Evolutionary conservation across 768 basidiomycete genomes (phyloP).

Genomic region (Boletus huronensis): DNA sequence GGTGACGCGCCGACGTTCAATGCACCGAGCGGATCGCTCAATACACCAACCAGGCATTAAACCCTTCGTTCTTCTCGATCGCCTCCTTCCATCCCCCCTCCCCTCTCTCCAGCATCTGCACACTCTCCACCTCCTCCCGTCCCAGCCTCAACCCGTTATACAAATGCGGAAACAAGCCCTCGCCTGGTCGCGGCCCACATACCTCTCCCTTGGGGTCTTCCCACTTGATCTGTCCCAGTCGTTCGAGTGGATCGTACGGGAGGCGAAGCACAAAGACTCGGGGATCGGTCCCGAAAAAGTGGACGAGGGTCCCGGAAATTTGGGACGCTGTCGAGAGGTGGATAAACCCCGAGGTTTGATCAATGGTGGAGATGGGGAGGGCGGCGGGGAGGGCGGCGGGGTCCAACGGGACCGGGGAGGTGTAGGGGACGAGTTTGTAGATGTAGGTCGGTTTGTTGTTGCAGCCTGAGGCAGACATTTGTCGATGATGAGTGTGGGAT

Average conservation of each 20-base stretch:
- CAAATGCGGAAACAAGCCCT: constrained; percentile 52
- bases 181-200: constrained; percentile 40
- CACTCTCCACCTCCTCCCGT: constrained; percentile 42
- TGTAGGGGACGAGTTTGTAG: constrained; percentile 56
- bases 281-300: constrained; percentile 42
- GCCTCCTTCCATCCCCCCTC: constrained; percentile 33
- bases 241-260: constrained; percentile 37
- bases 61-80: constrained; percentile 13
- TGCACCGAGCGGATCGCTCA: constrained; percentile 10
- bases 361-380: constrained; percentile 50
- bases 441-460: constrained; percentile 43
- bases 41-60: constrained; percentile 34
- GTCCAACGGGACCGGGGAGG: constrained; percentile 36
- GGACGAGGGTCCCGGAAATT: constrained; percentile 42
- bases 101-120: constrained; percentile 27
- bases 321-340: constrained; percentile 55
- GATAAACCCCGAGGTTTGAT: constrained; percentile 45
- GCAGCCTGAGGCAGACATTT: constrained; percentile 7
- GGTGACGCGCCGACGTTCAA: not conserved
- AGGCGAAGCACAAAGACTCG: constrained; percentile 44
- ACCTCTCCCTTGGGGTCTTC: constrained; percentile 42
- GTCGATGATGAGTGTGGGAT: not conserved
- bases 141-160: constrained; percentile 47
- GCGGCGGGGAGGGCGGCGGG: constrained; percentile 36
- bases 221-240: constrained; percentile 40